phyloP scores from a whole-genome alignment of 1,139 yeast species.

The Debaryomyces psychrophilus region DNA sequence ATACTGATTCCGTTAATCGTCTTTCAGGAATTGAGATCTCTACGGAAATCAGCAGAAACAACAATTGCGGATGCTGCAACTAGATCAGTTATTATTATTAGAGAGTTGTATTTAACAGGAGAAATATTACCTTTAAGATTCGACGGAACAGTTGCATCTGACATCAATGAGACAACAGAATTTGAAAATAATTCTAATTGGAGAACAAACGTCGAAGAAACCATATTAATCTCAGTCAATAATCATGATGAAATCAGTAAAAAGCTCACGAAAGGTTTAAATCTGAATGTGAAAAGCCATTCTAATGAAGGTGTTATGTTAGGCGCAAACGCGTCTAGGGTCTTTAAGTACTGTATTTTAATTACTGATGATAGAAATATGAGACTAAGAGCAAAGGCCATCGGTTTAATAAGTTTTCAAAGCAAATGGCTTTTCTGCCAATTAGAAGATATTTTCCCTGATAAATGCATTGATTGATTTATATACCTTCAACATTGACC shows the following conservation, averaged over 20 bases:
- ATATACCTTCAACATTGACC: not conserved
- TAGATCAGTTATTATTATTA: conserved; percentile 70
- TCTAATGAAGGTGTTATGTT: conserved; percentile 19
- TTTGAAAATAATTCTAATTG: conserved; percentile 66
- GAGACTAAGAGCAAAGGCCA: conserved; percentile 65
- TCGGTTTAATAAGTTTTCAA: conserved; percentile 59
- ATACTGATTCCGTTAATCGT: conserved; percentile 71
- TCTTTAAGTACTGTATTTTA: conserved; percentile 59
- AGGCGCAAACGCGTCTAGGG: conserved; percentile 39
- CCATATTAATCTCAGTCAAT: conserved; percentile 55
- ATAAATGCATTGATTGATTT: conserved; percentile 45
- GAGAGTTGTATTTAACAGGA: conserved; percentile 64
- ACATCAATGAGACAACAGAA: conserved; percentile 59
- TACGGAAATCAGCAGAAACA: conserved; percentile 72
- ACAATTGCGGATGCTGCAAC: conserved; percentile 82
- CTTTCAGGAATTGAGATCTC: conserved; percentile 75
- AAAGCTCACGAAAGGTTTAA: conserved; percentile 41
- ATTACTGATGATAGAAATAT: conserved; percentile 76
- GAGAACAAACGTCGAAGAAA: conserved; percentile 64
- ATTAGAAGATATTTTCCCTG: conserved; percentile 45
- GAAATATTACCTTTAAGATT: conserved; percentile 54
- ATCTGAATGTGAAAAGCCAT: conserved; percentile 24
- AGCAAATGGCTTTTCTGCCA: conserved; percentile 64
- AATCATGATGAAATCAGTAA: conserved; percentile 51
- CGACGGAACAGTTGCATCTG: conserved; percentile 59